Evolutionary conservation across 2,329 filamentous ascomycete genomes (phyloP).

Genomic region (Penicillium brasilianum): DNA sequence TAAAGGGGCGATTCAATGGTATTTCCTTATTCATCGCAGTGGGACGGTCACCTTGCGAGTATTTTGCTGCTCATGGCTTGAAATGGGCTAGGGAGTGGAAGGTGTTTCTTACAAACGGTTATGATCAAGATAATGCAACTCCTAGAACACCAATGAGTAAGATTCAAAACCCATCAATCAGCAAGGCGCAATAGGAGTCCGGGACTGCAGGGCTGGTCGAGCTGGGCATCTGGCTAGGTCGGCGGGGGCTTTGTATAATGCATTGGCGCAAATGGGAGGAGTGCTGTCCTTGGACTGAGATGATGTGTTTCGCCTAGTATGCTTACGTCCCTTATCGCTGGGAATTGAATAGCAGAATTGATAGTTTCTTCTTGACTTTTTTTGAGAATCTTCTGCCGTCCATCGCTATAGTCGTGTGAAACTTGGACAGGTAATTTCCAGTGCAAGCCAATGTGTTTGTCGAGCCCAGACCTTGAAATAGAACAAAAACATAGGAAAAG

Average conservation of each 20-base stretch:
- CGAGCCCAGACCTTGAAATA: conserved; percentile 10
- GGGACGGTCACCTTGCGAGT: neutral
- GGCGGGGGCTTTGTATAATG: neutral
- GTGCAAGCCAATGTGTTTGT: neutral
- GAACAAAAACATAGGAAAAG: conserved; percentile 8
- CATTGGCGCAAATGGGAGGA: conserved; percentile 5
- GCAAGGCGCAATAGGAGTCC: conserved; percentile 7
- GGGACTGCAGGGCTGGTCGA: neutral
- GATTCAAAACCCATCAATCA: conserved; percentile 24
- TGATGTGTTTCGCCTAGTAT: neutral
- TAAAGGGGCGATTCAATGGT: neutral
- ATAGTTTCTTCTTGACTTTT: neutral
- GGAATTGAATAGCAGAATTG: neutral
- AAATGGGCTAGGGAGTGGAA: conserved; percentile 1
- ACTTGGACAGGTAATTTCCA: neutral
- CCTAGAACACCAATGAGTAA: conserved; percentile 45
- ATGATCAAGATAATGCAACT: conserved; percentile 52
- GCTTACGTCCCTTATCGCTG: neutral
- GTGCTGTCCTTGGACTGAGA: too few species aligned
- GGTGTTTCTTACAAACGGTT: conserved; percentile 49
- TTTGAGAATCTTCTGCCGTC: neutral
- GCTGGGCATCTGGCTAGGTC: neutral
- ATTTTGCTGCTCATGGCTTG: neutral
- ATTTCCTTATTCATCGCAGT: neutral
- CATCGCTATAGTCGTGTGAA: neutral